Percentiles rank a stretch among this genome's conserved stretches.
Evolutionary conservation across 805 yeast species (phyloP).

Genomic region (Pichia nanzhaoensis): DNA sequence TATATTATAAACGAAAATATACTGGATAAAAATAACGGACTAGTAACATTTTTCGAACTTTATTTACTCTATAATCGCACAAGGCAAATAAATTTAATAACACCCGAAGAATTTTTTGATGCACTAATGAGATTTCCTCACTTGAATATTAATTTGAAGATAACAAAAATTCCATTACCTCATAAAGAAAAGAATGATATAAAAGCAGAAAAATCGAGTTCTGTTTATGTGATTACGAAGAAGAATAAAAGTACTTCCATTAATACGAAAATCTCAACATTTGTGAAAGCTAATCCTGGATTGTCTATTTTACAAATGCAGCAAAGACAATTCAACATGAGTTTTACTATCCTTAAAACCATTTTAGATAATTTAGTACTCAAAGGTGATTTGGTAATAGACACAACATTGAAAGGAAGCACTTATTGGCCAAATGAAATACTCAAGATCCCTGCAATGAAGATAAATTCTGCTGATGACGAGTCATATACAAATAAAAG

Average conservation of each 20-base stretch:
- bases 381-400: conserved; percentile 25
- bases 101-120: conserved; percentile 59
- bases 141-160: conserved; percentile 11
- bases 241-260: conserved; percentile 20
- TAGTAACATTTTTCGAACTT: conserved; percentile 55
- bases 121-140: conserved; percentile 35
- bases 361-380: conserved; percentile 20
- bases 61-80: conserved; percentile 60
- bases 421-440: conserved; percentile 28
- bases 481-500: neutral
- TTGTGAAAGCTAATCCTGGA: conserved; percentile 21
- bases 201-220: neutral
- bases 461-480: neutral
- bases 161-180: conserved; percentile 44
- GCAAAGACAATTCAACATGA: conserved; percentile 25
- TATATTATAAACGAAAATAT: conserved; percentile 43
- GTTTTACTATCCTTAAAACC: conserved; percentile 26
- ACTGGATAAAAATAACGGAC: conserved; percentile 47
- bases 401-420: conserved; percentile 25
- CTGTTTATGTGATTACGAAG: conserved; percentile 24
- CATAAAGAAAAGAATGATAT: neutral
- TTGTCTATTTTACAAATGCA: conserved; percentile 27
- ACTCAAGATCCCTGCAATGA: neutral
- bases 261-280: conserved; percentile 17
- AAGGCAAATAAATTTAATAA: conserved; percentile 58